Percentiles rank a stretch among this genome's conserved stretches.
phyloP scores from a whole-genome alignment of 805 yeast species.

The Saccharomycopsis amapae region DNA sequence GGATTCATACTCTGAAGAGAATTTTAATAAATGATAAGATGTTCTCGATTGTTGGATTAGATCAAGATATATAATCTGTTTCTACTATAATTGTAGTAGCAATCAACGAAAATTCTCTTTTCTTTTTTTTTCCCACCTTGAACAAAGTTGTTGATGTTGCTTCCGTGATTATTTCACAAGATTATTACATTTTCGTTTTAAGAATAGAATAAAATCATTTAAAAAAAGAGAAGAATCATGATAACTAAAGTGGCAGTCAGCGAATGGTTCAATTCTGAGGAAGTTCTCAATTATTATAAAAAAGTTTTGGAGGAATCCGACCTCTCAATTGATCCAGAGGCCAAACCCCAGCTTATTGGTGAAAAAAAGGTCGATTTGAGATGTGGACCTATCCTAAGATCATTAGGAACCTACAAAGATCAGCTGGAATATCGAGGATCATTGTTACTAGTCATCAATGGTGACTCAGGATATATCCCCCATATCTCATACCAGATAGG shows the following conservation, averaged over 20 bases:
- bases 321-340: background rate
- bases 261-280: constrained; percentile 5
- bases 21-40: no score
- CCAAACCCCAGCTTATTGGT: constrained; percentile 7
- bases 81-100: no score
- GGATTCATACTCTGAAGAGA: constrained; percentile 18
- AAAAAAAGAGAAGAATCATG: no score
- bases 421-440: constrained; percentile 55
- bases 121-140: no score
- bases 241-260: no score
- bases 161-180: no score
- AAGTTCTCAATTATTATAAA: background rate
- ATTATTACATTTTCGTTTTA: no score
- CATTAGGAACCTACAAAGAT: constrained; percentile 56
- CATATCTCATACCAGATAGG: constrained; percentile 30
- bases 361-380: constrained; percentile 33
- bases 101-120: no score
- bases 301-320: background rate
- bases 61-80: no score
- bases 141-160: no score
- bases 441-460: constrained; percentile 54
- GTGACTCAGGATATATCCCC: constrained; percentile 30
- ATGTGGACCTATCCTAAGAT: constrained; percentile 75
- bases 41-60: no score
- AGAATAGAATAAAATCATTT: no score